These are phyloP conservation scores for Tilletia indica DNA, from an alignment of 1,284 basidiomycete species.

Conservation along the genomic window DNA sequence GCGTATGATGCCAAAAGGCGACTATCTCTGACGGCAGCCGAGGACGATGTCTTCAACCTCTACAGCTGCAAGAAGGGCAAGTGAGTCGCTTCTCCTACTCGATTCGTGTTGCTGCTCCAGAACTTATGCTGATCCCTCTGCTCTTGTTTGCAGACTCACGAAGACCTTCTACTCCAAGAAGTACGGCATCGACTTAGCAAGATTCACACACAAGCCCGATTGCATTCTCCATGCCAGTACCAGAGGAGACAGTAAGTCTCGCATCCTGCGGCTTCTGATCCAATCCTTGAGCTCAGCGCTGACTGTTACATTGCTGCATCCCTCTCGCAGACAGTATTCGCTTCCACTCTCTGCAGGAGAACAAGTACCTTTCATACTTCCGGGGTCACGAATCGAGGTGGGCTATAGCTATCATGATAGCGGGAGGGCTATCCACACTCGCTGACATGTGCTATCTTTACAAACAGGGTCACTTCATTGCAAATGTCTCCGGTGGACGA, in stretches of 20 bases:
- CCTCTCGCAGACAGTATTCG: slow-evolving; percentile 69
- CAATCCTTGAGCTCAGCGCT: background rate
- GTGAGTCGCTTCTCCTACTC: slow-evolving; percentile 63
- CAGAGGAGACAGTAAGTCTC: slow-evolving; percentile 71
- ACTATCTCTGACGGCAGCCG: slow-evolving; percentile 81
- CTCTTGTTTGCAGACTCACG: slow-evolving; percentile 57
- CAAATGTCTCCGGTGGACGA: slow-evolving; percentile 91
- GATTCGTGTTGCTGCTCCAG: slow-evolving; percentile 14
- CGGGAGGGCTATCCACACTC: no score
- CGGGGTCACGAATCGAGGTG: slow-evolving; percentile 79
- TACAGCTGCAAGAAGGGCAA: slow-evolving; percentile 87
- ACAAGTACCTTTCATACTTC: slow-evolving; percentile 93
- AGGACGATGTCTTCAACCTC: slow-evolving; percentile 87
- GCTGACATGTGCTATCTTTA: no score
- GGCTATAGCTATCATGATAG: background rate
- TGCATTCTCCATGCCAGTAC: slow-evolving; percentile 88
- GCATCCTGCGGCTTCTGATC: background rate
- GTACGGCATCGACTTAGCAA: slow-evolving; percentile 88
- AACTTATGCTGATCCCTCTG: background rate
- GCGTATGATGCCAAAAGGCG: slow-evolving; percentile 87
- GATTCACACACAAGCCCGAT: slow-evolving; percentile 86
- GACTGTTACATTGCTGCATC: background rate
- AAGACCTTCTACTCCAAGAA: slow-evolving; percentile 88
- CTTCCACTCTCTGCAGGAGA: slow-evolving; percentile 91
- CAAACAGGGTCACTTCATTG: slow-evolving; percentile 72